Evolutionary conservation across 2,329 filamentous ascomycete genomes (phyloP).

Genomic region (Aspergillus sp.): DNA sequence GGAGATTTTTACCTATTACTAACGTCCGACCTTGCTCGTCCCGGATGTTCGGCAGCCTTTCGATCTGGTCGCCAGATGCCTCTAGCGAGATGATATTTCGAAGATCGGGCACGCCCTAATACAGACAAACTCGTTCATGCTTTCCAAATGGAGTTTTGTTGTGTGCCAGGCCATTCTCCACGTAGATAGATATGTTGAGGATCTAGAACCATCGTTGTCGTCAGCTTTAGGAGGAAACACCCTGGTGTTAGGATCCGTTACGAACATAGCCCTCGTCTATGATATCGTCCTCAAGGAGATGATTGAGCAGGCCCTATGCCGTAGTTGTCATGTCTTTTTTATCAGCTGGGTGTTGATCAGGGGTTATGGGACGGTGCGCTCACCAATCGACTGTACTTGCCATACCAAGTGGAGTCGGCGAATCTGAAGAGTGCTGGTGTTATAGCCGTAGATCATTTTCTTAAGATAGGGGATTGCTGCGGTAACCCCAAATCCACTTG

Average conservation of each 20-base stretch:
- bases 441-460: conserved; percentile 27
- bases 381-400: conserved; percentile 19
- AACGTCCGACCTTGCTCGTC: conserved; percentile 12
- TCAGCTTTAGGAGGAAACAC: conserved; percentile 6
- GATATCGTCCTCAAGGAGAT: conserved; percentile 15
- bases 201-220: conserved; percentile 11
- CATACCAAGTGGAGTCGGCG: conserved; percentile 26
- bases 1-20: conserved; percentile 12
- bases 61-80: conserved; percentile 13
- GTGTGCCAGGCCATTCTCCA: conserved; percentile 9
- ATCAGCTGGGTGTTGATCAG: conserved; percentile 2
- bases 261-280: conserved; percentile 18
- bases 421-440: conserved; percentile 17
- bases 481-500: conserved; percentile 23
- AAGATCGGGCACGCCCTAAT: conserved; percentile 13
- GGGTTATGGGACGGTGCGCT: conserved; percentile 2
- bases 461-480: conserved; percentile 25
- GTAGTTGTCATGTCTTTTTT: conserved; percentile 10
- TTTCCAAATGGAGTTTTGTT: conserved; percentile 11
- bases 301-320: conserved; percentile 12
- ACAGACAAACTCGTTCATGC: conserved; percentile 13
- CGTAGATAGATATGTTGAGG: conserved; percentile 17
- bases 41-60: conserved; percentile 10
- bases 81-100: conserved; percentile 13
- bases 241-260: conserved; percentile 4